Evolutionary conservation across 1,284 basidiomycete species (phyloP).

Genomic region (Megacollybia platyphylla): DNA sequence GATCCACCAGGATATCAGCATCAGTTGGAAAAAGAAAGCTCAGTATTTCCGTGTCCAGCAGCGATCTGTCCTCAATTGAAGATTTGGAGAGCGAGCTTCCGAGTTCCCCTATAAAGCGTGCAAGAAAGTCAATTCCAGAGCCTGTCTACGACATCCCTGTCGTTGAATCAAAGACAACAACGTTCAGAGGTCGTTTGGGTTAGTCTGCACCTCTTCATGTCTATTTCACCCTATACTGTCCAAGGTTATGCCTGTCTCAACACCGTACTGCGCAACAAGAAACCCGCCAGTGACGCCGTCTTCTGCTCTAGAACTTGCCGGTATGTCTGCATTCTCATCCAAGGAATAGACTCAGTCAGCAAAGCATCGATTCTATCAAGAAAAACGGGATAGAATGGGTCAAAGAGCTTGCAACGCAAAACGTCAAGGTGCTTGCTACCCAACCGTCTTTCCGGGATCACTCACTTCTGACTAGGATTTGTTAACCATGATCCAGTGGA

Average conservation of each 20-base stretch:
- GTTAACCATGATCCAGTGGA: constrained; percentile 70
- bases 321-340: constrained; percentile 13
- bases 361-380: constrained; percentile 64
- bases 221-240: neutral
- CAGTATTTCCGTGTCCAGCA: too few relatives aligned
- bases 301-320: constrained; percentile 69
- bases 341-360: constrained; percentile 3
- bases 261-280: constrained; percentile 63
- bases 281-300: constrained; percentile 45
- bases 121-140: constrained; percentile 35
- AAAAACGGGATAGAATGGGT: constrained; percentile 76
- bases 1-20: too few relatives aligned
- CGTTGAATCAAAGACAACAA: constrained; percentile 47
- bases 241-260: constrained; percentile 74
- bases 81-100: too few relatives aligned
- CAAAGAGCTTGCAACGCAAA: constrained; percentile 69
- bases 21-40: too few relatives aligned
- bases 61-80: too few relatives aligned
- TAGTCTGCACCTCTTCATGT: constrained; percentile 8
- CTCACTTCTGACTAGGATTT: too few relatives aligned
- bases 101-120: too few relatives aligned
- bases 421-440: constrained; percentile 38
- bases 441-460: constrained; percentile 16
- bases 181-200: constrained; percentile 65
- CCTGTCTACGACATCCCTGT: constrained; percentile 65